Conservation (phyloP, 2,329 filamentous ascomycete species). For the Apiospora saccharicola region DNA sequence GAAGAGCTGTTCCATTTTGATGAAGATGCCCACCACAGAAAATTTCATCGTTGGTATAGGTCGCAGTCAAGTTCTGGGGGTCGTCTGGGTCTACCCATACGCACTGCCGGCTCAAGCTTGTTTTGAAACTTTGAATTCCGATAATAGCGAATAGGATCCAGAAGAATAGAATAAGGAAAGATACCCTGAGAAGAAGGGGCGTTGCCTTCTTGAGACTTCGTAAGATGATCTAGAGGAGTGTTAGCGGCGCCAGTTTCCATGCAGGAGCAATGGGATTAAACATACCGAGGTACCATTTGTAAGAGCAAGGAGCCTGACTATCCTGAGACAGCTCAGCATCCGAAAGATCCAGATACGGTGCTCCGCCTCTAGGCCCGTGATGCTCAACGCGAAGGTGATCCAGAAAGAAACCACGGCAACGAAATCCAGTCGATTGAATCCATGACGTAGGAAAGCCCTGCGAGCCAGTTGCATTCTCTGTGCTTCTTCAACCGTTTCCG, state of each 20-base stretch:
- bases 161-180: conserved; percentile 94
- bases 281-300: conserved; percentile 91
- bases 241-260: conserved; percentile 28
- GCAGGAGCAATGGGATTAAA: not conserved
- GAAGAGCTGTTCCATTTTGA: conserved; percentile 59
- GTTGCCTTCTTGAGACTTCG: conserved; percentile 95
- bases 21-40: conserved; percentile 88
- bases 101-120: conserved; percentile 78
- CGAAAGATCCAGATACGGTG: conserved; percentile 88
- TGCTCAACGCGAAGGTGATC: conserved; percentile 81
- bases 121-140: conserved; percentile 95
- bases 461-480: conserved; percentile 87
- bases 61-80: conserved; percentile 59
- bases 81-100: conserved; percentile 75
- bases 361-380: conserved; percentile 71
- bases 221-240: conserved; percentile 76
- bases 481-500: conserved; percentile 74
- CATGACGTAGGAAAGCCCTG: conserved; percentile 90
- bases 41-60: conserved; percentile 71
- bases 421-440: conserved; percentile 95
- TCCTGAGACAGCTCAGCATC: conserved; percentile 95
- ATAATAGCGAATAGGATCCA: conserved; percentile 98
- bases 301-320: conserved; percentile 86
- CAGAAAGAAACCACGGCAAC: conserved; percentile 94
- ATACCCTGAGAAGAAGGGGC: conserved; percentile 88